Conservation (phyloP, 1,139 yeast species). For the Pichia sp. region DNA sequence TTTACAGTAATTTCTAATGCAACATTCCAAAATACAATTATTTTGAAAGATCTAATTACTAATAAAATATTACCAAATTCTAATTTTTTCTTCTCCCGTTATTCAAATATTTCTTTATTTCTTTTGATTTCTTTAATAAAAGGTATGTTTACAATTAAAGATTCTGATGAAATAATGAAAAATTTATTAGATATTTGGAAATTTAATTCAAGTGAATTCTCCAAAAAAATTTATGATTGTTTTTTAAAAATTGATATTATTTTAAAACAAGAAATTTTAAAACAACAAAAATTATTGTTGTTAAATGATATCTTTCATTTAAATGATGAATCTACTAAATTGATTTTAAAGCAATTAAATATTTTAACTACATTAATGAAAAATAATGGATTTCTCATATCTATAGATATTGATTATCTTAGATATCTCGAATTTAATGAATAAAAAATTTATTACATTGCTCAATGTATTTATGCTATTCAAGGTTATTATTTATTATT, state of each 20-base stretch:
- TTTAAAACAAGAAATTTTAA: not conserved
- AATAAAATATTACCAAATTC: conserved; percentile 1
- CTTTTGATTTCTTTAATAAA: conserved; percentile 6
- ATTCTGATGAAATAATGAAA: conserved; percentile 1
- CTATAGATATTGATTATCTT: conserved; percentile 6
- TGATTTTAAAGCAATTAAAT: not conserved
- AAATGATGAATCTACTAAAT: not conserved
- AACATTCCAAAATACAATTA: conserved; percentile 9
- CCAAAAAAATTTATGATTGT: conserved; percentile 1
- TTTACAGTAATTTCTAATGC: conserved; percentile 14
- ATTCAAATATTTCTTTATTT: conserved; percentile 5
- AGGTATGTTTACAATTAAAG: conserved; percentile 8
- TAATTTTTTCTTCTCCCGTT: conserved; percentile 1
- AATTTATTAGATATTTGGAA: conserved; percentile 10
- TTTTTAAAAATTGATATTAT: not conserved
- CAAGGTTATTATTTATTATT: too few species aligned
- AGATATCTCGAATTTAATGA: not conserved
- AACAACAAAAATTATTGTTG: not conserved
- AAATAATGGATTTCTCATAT: conserved; percentile 1
- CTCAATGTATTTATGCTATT: too few species aligned
- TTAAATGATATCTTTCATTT: not conserved
- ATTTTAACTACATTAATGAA: not conserved
- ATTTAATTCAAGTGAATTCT: not conserved
- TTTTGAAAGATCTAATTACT: conserved; percentile 6
- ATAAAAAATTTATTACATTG: not conserved